Conservation (phyloP, 371 early-diverging fungal genomes). For the Mucor indicus region DNA sequence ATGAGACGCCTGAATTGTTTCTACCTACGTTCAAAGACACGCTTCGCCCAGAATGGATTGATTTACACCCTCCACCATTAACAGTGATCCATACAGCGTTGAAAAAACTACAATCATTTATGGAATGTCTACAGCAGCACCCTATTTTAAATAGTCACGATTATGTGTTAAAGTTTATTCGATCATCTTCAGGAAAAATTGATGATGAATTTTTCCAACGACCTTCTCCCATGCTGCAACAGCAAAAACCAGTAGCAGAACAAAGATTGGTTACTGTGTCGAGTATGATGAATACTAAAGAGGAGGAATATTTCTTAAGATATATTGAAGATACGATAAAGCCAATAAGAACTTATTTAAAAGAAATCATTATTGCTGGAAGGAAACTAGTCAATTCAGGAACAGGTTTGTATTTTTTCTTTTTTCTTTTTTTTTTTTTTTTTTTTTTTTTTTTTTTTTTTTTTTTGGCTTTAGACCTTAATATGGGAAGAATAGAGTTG, state of each 20-base stretch:
- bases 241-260: no score
- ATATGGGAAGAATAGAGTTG: background rate
- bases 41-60: conserved; percentile 34
- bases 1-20: conserved; percentile 49
- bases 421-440: no score
- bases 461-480: no score
- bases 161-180: conserved; percentile 47
- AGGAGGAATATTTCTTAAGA: conserved; percentile 37
- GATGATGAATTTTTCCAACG: conserved; percentile 32
- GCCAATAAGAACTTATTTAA: conserved; percentile 19
- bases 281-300: no score
- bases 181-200: conserved; percentile 24
- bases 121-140: conserved; percentile 49
- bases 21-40: conserved; percentile 46
- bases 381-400: conserved; percentile 5
- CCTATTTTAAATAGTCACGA: conserved; percentile 44
- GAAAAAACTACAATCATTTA: conserved; percentile 35
- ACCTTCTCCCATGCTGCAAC: no score
- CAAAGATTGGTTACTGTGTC: no score
- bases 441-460: no score
- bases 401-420: conserved; percentile 16
- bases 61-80: conserved; percentile 44
- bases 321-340: conserved; percentile 27
- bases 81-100: conserved; percentile 30
- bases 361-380: background rate